Base-by-base conservation (phyloP, 2,329 filamentous ascomycete genomes). In the Westerdykella sp. region DNA sequence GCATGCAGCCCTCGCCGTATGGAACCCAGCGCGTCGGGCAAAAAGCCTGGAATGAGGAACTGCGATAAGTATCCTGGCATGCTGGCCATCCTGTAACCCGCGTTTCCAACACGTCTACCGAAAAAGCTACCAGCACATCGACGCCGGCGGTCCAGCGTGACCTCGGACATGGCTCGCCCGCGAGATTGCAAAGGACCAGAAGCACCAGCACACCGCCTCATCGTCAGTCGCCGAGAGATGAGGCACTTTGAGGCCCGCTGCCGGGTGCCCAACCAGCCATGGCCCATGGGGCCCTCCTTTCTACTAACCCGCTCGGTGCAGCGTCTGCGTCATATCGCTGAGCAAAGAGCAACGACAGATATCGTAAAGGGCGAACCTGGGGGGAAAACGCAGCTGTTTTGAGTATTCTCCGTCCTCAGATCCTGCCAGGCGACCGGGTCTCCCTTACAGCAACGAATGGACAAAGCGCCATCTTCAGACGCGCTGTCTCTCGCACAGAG, bases 361-460 rank as follows among this genome's bases (percentile, higher is more conserved):
- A 28, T 28, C 25, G 25, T 28, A 9, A 28, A 12, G 9, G 25
- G 25, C 7, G 25, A 7, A 4, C 11, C 9, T 28, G 7, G 25
- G 25, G 25, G 11, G 25, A 10, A 28, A 21, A 21, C 18, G 25
- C 25, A 28, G 25, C 25, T 12, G 25, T 28, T 28, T 28, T 28
- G 25, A 28, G 25, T 28, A 28, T 28, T 37, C 40, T 57, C 2
- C 54, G 53, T 30, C 40, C 45, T 4, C 50, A 47, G 4, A 57
- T 57, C 28, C 18, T 31, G 46, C 34, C 32, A 35, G 9, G n/a
- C n/a, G 32, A 32, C 30, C 30, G 30, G 30, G 30, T 32, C 30
- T 21, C 18, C 18, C 18, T 28, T 10, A 28, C 25, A 7, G 25
- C 25, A 28, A 28, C 25, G 9, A 28, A 28, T 28, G 25, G 25